Percentiles rank a stretch among this genome's conserved stretches.
These are phyloP conservation scores for Penicillium maclennaniae DNA, from an alignment of 495 filamentous ascomycete genomes.

Conservation along the genomic window DNA sequence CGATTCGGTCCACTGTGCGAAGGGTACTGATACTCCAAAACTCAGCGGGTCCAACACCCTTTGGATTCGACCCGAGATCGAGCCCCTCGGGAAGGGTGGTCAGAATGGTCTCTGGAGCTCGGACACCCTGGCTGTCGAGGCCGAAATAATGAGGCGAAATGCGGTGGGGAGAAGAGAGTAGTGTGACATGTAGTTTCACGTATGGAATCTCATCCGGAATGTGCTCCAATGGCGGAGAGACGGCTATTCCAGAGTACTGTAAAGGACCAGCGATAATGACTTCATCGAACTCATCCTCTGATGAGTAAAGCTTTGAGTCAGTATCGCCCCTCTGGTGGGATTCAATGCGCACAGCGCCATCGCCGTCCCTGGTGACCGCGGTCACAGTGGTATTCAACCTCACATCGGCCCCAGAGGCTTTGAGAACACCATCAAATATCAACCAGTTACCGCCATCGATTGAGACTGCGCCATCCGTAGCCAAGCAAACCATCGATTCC, in stretches of 20 bases:
- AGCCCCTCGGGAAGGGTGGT: conserved; percentile 72
- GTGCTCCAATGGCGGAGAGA: conserved; percentile 48
- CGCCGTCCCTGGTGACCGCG: conserved; percentile 46
- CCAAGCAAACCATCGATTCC: conserved; percentile 92
- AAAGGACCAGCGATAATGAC: conserved; percentile 75
- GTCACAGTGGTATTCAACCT: conserved; percentile 69
- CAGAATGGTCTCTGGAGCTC: conserved; percentile 67
- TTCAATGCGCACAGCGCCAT: conserved; percentile 50
- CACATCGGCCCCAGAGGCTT: conserved; percentile 55
- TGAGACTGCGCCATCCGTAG: conserved; percentile 75
- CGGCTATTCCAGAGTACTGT: conserved; percentile 67
- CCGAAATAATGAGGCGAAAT: conserved; percentile 70
- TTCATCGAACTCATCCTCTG: conserved; percentile 60
- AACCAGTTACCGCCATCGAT: conserved; percentile 90
- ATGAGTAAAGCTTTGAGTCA: conserved; percentile 8
- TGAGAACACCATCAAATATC: conserved; percentile 82
- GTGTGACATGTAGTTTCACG: conserved; percentile 78
- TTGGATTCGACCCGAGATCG: conserved; percentile 39
- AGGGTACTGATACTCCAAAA: conserved; percentile 90
- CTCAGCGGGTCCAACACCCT: conserved; percentile 62
- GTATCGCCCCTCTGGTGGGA: conserved; percentile 29
- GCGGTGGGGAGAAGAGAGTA: conserved; percentile 71
- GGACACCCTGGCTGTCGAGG: conserved; percentile 45
- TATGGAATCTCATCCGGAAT: conserved; percentile 74
- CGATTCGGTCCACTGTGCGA: conserved; percentile 55